Percentiles rank a stretch among this genome's conserved stretches.
These are phyloP conservation scores for Trypanosoma mega DNA, from an alignment of 208 protist genomes.

Conservation along the genomic window DNA sequence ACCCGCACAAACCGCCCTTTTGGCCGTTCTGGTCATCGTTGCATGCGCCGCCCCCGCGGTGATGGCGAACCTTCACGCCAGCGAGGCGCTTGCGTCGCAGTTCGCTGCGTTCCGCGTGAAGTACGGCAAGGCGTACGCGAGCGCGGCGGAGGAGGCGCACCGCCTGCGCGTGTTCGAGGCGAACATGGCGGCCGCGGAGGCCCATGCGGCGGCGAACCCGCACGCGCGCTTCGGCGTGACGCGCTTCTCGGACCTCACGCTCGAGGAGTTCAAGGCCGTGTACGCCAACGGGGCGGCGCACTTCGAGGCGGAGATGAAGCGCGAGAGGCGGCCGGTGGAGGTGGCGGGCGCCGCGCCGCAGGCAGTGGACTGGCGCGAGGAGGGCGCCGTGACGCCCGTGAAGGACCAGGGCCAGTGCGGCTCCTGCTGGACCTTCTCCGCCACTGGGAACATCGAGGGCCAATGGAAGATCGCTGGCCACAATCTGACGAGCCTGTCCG, in stretches of 20 bases:
- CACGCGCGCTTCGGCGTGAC: slow-evolving; percentile 39
- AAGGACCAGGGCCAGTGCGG: slow-evolving; percentile 96
- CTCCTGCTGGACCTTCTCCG: slow-evolving; percentile 96
- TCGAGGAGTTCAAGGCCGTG: slow-evolving; percentile 41
- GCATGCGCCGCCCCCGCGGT: not conserved
- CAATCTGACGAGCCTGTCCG: slow-evolving; percentile 79
- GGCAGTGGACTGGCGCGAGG: slow-evolving; percentile 78
- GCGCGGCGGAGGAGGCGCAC: slow-evolving; percentile 34
- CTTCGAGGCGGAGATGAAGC: slow-evolving; percentile 11
- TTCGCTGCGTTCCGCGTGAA: slow-evolving; percentile 58
- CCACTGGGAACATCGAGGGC: slow-evolving; percentile 92
- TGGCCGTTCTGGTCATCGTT: not conserved
- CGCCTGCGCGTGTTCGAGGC: slow-evolving; percentile 44
- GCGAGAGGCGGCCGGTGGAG: not conserved
- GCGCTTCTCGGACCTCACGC: slow-evolving; percentile 47
- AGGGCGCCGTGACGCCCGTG: slow-evolving; percentile 88
- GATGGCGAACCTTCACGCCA: not conserved
- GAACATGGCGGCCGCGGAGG: slow-evolving; percentile 42
- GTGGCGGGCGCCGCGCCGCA: not conserved
- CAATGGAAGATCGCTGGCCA: slow-evolving; percentile 50
- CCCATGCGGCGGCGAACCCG: slow-evolving; percentile 46
- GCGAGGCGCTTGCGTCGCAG: slow-evolving; percentile 4
- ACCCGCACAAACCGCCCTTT: not conserved
- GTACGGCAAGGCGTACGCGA: slow-evolving; percentile 56
- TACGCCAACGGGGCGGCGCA: slow-evolving; percentile 33